phyloP scores from a whole-genome alignment of 73 alveolate species.

The Stentor coeruleus region DNA sequence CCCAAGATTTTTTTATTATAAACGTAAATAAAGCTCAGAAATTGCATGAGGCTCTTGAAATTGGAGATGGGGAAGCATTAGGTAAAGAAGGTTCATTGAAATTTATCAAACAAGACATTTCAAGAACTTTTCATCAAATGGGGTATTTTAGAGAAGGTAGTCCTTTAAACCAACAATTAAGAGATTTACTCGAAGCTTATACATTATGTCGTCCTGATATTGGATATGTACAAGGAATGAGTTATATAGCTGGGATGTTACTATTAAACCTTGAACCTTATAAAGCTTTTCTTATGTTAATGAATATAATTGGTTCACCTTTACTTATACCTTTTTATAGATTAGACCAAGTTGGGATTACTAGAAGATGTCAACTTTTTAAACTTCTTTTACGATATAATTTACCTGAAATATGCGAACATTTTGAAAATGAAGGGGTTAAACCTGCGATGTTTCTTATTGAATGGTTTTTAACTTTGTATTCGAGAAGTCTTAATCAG shows the following conservation, averaged over 20 bases:
- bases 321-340: constrained; percentile 57
- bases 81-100: background rate
- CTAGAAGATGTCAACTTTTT: constrained; percentile 68
- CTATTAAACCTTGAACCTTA: constrained; percentile 69
- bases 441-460: constrained; percentile 66
- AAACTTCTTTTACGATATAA: constrained; percentile 64
- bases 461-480: constrained; percentile 89
- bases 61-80: background rate
- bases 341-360: constrained; percentile 64
- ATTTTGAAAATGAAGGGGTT: constrained; percentile 60
- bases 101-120: background rate
- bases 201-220: constrained; percentile 73
- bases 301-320: constrained; percentile 56
- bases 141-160: background rate
- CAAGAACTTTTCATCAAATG: background rate
- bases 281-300: constrained; percentile 62
- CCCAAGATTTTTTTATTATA: background rate
- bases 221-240: constrained; percentile 86
- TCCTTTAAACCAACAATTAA: background rate
- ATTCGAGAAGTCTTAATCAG: constrained; percentile 29
- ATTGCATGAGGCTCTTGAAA: background rate
- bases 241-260: constrained; percentile 73
- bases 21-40: background rate
- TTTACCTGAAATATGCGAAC: constrained; percentile 62
- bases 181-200: too few species aligned